Conservation (phyloP, 495 filamentous ascomycete genomes). For the Xylaria curta region DNA sequence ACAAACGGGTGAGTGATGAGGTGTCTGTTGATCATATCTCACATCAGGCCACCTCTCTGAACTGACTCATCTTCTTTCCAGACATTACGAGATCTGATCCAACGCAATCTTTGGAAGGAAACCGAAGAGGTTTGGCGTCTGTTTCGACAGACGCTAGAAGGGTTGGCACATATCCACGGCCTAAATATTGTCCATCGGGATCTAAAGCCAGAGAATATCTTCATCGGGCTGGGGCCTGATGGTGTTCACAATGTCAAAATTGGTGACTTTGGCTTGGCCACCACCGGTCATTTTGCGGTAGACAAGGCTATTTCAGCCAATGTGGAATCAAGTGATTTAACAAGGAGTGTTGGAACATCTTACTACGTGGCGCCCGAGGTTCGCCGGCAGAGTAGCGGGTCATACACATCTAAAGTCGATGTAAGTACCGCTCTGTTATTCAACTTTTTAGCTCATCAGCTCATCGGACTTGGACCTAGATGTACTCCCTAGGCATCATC, state of each 20-base stretch:
- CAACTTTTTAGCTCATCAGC: not conserved
- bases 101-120: constrained; percentile 73
- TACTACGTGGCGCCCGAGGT: constrained; percentile 96
- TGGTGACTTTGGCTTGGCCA: constrained; percentile 95
- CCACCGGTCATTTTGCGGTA: constrained; percentile 73
- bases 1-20: constrained; percentile 71
- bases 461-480: constrained; percentile 54
- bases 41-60: not conserved
- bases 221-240: constrained; percentile 71
- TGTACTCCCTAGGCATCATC: constrained; percentile 97
- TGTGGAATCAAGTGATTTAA: constrained; percentile 60
- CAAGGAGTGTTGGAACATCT: constrained; percentile 90
- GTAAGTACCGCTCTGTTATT: constrained; percentile 54
- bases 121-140: constrained; percentile 83
- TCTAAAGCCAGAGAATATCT: constrained; percentile 97
- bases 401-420: constrained; percentile 93
- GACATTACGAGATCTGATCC: constrained; percentile 91
- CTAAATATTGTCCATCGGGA: constrained; percentile 95
- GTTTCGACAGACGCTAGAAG: constrained; percentile 90
- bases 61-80: constrained; percentile 37
- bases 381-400: constrained; percentile 69
- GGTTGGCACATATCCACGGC: constrained; percentile 86
- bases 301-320: constrained; percentile 72
- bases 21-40: not conserved
- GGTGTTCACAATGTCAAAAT: constrained; percentile 87